A percentile compares a stretch with the other conserved stretches of the same genome.
Conservation (phyloP, 768 basidiomycete genomes). For the Gautieria morchelliformis region DNA sequence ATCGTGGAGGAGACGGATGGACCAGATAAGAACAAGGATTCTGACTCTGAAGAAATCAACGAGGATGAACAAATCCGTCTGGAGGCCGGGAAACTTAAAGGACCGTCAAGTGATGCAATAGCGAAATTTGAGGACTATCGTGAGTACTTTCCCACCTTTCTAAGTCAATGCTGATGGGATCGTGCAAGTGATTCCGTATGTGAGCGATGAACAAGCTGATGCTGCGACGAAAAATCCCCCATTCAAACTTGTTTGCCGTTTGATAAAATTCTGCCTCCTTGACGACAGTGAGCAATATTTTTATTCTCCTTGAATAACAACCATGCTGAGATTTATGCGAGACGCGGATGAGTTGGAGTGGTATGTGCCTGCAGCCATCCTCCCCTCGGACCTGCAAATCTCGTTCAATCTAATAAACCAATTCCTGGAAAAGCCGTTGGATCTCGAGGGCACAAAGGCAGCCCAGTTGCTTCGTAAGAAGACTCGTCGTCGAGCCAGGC, state of each 20-base stretch:
- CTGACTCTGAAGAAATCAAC: slow-evolving; percentile 26
- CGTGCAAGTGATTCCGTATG: slow-evolving; percentile 60
- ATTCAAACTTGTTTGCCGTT: slow-evolving; percentile 76
- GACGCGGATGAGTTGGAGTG: slow-evolving; percentile 72
- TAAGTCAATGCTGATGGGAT: not conserved
- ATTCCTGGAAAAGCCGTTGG: slow-evolving; percentile 73
- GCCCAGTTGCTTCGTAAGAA: slow-evolving; percentile 63
- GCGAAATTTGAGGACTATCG: slow-evolving; percentile 67
- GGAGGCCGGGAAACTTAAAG: slow-evolving; percentile 18
- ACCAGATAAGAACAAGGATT: slow-evolving; percentile 20
- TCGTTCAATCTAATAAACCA: slow-evolving; percentile 71
- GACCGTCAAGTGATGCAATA: slow-evolving; percentile 60
- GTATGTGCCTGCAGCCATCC: slow-evolving; percentile 68
- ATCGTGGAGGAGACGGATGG: slow-evolving; percentile 55
- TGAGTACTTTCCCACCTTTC: slow-evolving; percentile 30
- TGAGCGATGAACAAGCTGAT: slow-evolving; percentile 62
- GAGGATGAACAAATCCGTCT: slow-evolving; percentile 14
- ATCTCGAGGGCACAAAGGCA: slow-evolving; percentile 70
- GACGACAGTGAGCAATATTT: slow-evolving; percentile 46
- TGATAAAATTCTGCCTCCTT: slow-evolving; percentile 60
- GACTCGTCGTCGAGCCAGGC: slow-evolving; percentile 37
- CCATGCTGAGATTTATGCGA: slow-evolving; percentile 17
- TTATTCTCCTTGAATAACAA: not conserved
- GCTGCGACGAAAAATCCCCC: slow-evolving; percentile 71
- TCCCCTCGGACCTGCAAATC: slow-evolving; percentile 57